Evolutionary conservation across 768 basidiomycete genomes (phyloP).

Genomic region (Trametes sanguinea): DNA sequence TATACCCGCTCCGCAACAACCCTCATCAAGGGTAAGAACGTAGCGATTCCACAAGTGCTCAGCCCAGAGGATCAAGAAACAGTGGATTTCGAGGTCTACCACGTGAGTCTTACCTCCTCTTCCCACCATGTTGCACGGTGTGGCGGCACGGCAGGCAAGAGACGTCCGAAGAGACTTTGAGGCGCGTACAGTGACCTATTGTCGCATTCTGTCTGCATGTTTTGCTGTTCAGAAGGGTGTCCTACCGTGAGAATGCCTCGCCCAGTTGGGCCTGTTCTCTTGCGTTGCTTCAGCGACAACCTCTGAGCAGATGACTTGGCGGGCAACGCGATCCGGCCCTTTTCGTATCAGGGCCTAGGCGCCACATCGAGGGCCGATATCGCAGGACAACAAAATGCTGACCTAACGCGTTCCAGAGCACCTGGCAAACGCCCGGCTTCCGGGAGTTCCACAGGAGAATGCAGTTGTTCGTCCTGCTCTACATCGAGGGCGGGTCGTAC

Average conservation of each 20-base stretch:
- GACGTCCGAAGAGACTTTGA: not conserved
- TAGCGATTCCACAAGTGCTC: conserved; percentile 36
- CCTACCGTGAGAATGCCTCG: conserved; percentile 13
- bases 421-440: conserved; percentile 86
- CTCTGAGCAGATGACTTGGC: not conserved
- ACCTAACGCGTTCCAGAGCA: conserved; percentile 53
- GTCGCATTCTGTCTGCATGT: not conserved
- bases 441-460: conserved; percentile 87
- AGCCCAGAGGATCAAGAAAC: conserved; percentile 57
- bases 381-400: not conserved
- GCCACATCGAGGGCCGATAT: not conserved
- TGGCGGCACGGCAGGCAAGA: not conserved
- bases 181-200: not conserved
- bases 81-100: conserved; percentile 87
- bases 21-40: conserved; percentile 59
- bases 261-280: conserved; percentile 7
- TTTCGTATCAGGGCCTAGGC: not conserved
- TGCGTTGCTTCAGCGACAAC: not conserved
- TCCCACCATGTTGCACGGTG: not conserved
- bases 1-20: conserved; percentile 63
- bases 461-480: conserved; percentile 93
- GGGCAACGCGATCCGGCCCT: conserved; percentile 2
- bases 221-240: not conserved
- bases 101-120: conserved; percentile 53
- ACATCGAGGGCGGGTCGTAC: conserved; percentile 95